Evolutionary conservation across 148 eudicot species (phyloP), one percentile per base, ranked within the genome.

Genomic region (Heliosperma pusillum): DNA sequence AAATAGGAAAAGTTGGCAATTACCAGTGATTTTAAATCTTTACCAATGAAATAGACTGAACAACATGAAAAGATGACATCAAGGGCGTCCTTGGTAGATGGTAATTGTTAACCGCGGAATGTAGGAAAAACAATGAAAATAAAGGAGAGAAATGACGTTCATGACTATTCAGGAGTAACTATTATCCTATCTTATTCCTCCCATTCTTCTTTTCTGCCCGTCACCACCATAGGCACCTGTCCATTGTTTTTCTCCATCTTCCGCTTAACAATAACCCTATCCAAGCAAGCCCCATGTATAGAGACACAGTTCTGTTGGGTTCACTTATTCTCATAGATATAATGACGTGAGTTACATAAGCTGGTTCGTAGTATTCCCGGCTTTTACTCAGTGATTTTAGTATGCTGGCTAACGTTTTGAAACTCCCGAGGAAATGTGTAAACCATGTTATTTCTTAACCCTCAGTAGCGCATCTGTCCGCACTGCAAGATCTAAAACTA

Each of bases 401-500:
- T 36, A 36, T 6, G 42, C 42, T 33, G 6, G 4, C 40, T 2
- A 33, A 4, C 40, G 40, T 36, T 36, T 36, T 36, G 42, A 19
- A 22, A 21, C 47, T 7, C 33, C 11, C 55, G 15, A 50, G 55
- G 50, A 60, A 36, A 58, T 8, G 2, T 69, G 65, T 20, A 42
- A 20, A 75, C 33, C 66, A 19, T 71, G 62, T 20, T 68, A 44
- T 81, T 81, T 85, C 91, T 88, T 87, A 88, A 75, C 90, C 74
- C 65, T 71, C n/a, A 61, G 76, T 80, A 86, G 93, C 66, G 82
- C 89, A 65, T 92, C 97, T 77, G 83, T 80, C 22, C 83, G 95
- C 57, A 85, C 89, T 22, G 75, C 75, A 21, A 86, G 85, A 81
- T 89, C 87, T 72, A 89, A 69, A 82, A 81, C 91, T 50, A 96